phyloP scores from a whole-genome alignment of 805 yeast species.

The Kodamaea lidongshanica region DNA sequence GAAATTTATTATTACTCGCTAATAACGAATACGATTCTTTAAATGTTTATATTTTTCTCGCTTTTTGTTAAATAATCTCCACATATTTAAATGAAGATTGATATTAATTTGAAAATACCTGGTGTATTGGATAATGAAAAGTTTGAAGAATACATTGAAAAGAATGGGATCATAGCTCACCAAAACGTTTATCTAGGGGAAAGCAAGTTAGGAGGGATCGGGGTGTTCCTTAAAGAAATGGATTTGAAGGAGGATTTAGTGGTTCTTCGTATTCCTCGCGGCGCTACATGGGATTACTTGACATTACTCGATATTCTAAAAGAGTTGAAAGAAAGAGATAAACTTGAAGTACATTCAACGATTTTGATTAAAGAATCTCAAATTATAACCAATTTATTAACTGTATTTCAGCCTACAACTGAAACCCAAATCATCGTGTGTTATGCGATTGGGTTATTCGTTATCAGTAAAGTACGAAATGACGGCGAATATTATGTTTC shows the following conservation, averaged over 20 bases:
- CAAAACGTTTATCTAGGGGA: conserved; percentile 10
- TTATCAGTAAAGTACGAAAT: conserved; percentile 1
- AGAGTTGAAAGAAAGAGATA: conserved; percentile 14
- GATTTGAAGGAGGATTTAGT: conserved; percentile 7
- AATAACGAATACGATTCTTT: too few relatives aligned
- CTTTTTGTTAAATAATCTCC: too few relatives aligned
- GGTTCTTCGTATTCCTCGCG: conserved; percentile 10
- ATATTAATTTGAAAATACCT: neutral
- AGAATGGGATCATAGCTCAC: conserved; percentile 6
- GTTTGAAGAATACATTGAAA: neutral
- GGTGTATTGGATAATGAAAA: neutral
- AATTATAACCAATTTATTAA: conserved; percentile 17
- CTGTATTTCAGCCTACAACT: conserved; percentile 17
- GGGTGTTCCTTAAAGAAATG: conserved; percentile 18
- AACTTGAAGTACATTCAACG: neutral
- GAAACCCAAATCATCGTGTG: conserved; percentile 25
- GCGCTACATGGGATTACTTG: conserved; percentile 14
- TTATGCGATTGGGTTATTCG: conserved; percentile 21
- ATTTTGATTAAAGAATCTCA: conserved; percentile 13
- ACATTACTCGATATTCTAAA: conserved; percentile 16
- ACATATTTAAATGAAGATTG: neutral
- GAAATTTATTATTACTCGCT: too few relatives aligned
- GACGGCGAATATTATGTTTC: conserved; percentile 4
- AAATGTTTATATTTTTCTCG: too few relatives aligned
- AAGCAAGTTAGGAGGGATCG: conserved; percentile 28